Conservation (phyloP, 495 filamentous ascomycete species). For the Penicillium robsamsonii region DNA sequence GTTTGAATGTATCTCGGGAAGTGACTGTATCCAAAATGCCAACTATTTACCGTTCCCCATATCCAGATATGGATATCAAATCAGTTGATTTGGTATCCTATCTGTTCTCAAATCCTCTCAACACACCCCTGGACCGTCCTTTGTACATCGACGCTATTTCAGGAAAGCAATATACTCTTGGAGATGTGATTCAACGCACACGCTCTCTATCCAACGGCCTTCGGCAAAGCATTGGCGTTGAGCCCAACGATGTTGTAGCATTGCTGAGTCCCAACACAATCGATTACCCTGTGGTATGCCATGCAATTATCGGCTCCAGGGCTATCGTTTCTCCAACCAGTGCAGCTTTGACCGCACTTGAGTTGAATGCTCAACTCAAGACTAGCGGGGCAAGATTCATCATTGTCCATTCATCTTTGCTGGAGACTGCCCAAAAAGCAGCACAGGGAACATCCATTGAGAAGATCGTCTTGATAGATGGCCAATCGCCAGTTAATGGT, state of each 20-base stretch:
- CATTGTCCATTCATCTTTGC: constrained; percentile 61
- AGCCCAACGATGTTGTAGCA: constrained; percentile 67
- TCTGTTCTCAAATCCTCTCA: constrained; percentile 55
- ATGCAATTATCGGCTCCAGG: constrained; percentile 73
- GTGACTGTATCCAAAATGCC: constrained; percentile 19
- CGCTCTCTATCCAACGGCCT: constrained; percentile 72
- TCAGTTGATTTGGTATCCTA: constrained; percentile 63
- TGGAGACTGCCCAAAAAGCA: constrained; percentile 60
- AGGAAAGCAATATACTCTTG: constrained; percentile 64
- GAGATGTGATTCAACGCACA: constrained; percentile 57
- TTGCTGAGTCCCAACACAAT: constrained; percentile 67
- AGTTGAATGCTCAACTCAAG: constrained; percentile 81
- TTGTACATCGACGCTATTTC: constrained; percentile 60
- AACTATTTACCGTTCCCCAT: constrained; percentile 27
- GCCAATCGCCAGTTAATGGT: constrained; percentile 11
- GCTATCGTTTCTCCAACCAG: constrained; percentile 76
- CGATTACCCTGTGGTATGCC: constrained; percentile 61
- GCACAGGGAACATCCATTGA: constrained; percentile 38
- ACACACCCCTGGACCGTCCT: constrained; percentile 15
- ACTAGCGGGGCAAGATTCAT: constrained; percentile 70
- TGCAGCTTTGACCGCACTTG: constrained; percentile 73
- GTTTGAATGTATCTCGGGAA: background rate
- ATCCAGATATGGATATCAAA: constrained; percentile 27
- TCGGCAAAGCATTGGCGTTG: constrained; percentile 62
- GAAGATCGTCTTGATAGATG: constrained; percentile 20